Evolutionary conservation across 805 yeast genomes (phyloP), one percentile per base, ranked within the genome.

Genomic region (Candida incommunis): DNA sequence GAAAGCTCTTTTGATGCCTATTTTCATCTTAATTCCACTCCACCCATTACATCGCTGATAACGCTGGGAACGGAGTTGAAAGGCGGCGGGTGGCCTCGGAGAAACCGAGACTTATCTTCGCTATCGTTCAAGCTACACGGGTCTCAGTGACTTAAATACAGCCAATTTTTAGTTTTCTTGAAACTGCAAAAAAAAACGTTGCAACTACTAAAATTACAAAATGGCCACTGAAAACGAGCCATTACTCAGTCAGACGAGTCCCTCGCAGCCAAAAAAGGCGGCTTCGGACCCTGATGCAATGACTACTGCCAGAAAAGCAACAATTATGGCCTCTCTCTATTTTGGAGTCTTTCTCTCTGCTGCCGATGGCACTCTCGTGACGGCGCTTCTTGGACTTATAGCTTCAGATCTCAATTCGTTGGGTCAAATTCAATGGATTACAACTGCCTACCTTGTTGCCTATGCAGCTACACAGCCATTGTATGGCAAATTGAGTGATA

Each of bases 391-490:
- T 54, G 66, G 73, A 34, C 65, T 68, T n/a, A 76, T 76, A 26
- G 79, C 80, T 13, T 68, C 76, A 3, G 73, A 74, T 22, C 69
- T 77, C 57, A 61, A 72, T 43, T 72, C 72, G 42, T 65, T 75
- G 21, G 62, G 67, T 15, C 53, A 68, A 11, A 62, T 72, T 4
- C 58, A 74, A 1, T 80, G 86, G 85, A 78, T 81, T 3, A 83
- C 84, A 3, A 75, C 84, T 0, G 71, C 81, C 1, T 75, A 78
- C 41, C 62, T 81, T 31, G 58, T 81, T 31, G 76, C 85, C 2
- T 74, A 73, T 46, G 72, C 81, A 1, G 80, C 81, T 2, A 77
- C 78, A 55, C 85, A 79, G 57, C 85, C 83, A 0, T 57, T 80
- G 20, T 77, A 74, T 45, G 87, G 86, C 2, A 71, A 78, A 45